phyloP scores from a whole-genome alignment of 164 flowering plant species.

The Chloranthus sessilifolius region DNA sequence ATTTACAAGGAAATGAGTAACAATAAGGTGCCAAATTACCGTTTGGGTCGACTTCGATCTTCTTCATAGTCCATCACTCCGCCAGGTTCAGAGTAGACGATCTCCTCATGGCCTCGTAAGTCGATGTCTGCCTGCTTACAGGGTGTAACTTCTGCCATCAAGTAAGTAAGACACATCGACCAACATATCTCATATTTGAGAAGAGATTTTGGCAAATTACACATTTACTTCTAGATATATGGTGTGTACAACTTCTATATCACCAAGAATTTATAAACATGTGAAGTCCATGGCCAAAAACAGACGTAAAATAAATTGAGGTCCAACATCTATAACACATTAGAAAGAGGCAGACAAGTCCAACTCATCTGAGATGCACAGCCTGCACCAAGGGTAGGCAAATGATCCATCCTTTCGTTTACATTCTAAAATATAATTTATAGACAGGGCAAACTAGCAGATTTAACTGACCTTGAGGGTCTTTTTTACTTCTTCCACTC shows the following conservation, averaged over 20 bases:
- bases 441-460: slow-evolving; percentile 9
- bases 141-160: slow-evolving; percentile 96
- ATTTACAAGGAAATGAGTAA: neutral
- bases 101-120: slow-evolving; percentile 78
- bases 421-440: too few relatives aligned
- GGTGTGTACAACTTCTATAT: too few relatives aligned
- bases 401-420: too few relatives aligned
- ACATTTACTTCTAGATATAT: too few relatives aligned
- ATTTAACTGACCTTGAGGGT: slow-evolving; percentile 75
- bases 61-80: slow-evolving; percentile 95
- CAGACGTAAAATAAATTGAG: too few relatives aligned
- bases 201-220: slow-evolving; percentile 15
- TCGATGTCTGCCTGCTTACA: slow-evolving; percentile 88
- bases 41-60: slow-evolving; percentile 81
- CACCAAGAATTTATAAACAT: too few relatives aligned
- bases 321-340: too few relatives aligned
- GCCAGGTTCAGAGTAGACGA: slow-evolving; percentile 65
- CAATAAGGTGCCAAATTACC: slow-evolving; percentile 38
- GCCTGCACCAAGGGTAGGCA: too few relatives aligned
- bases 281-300: too few relatives aligned
- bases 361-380: too few relatives aligned
- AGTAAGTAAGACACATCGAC: slow-evolving; percentile 98
- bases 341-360: too few relatives aligned
- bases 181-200: slow-evolving; percentile 38
- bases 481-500: slow-evolving; percentile 73